Base-by-base conservation (phyloP, 768 basidiomycete species). In the Pulveroboletus ravenelii region DNA sequence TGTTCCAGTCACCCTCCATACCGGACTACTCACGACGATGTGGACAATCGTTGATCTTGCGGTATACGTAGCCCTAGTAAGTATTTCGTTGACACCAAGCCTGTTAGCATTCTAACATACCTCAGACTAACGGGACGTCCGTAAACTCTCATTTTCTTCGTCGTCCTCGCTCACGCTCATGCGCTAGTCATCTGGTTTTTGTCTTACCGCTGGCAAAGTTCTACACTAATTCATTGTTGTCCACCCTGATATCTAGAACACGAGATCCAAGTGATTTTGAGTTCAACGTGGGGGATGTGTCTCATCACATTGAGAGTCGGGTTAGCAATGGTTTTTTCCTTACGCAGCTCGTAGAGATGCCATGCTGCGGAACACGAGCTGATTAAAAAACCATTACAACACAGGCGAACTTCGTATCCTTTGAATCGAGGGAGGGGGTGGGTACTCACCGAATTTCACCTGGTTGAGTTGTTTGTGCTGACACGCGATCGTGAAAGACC, bases 1-100 rank as follows among this genome's bases (percentile, higher is more conserved):
- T 31, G 18, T 23, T 20, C n/a, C 46, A 74, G 72, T 72, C 32
- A 73, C 72, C 5, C 53, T 74, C 10, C 73, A 74, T 31, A 74
- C 71, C 0, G 72, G 74, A 30, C 27, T 69, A 9, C 32, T 74
- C 12, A 75, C 73, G n/a, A 55, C 72, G 25, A 44, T 74, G 17
- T 69, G 65, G 60, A 68, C 73, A 12, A 54, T 65, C 5, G 17
- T 63, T 14, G 69, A 70, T 39, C 61, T 72, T 25, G 55, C 64
- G 5, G 31, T 62, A 43, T 71, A 63, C 46, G 10, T 69, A 44
- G 61, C 52, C 14, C 18, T 62, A 14, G 63, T 57, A 40, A 43
- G 63, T 45, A 34, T 34, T 8, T 18, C 14, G 10, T 41, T 41
- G 29, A 12, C 15, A 14, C 6, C n/a, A 8, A 18, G 25, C 2